Evolutionary conservation across 2,329 filamentous ascomycete species (phyloP).

Genomic region (Penicillium psychrosexuale): DNA sequence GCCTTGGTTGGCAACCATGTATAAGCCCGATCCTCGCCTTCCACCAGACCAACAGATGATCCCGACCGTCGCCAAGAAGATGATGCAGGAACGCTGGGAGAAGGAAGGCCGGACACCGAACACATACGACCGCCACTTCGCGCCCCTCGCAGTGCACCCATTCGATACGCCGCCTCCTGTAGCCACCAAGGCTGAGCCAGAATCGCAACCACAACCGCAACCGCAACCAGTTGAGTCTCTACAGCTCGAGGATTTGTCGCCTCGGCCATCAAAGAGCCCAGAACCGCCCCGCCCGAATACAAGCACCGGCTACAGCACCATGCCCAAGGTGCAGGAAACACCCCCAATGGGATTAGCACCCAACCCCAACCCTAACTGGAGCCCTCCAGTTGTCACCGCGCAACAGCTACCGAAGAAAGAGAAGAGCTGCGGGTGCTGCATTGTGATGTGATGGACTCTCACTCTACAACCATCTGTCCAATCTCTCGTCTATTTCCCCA

Average conservation of each 20-base stretch:
- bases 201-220: neutral
- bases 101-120: conserved; percentile 82
- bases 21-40: conserved; percentile 89
- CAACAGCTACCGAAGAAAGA: conserved; percentile 51
- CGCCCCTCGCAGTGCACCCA: conserved; percentile 61
- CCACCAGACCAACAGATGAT: conserved; percentile 94
- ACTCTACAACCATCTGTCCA: conserved; percentile 12
- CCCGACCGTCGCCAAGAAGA: conserved; percentile 83
- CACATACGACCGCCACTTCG: conserved; percentile 83
- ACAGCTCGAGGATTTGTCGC: conserved; percentile 12
- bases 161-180: conserved; percentile 31
- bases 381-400: conserved; percentile 49
- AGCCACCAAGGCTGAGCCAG: conserved; percentile 12
- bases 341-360: conserved; percentile 35
- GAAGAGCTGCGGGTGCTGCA: conserved; percentile 65
- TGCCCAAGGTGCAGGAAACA: conserved; percentile 46
- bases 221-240: conserved; percentile 5
- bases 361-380: conserved; percentile 41
- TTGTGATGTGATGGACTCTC: conserved; percentile 62
- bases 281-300: conserved; percentile 39
- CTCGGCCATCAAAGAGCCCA: conserved; percentile 32
- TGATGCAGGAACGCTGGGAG: conserved; percentile 95
- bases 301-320: conserved; percentile 50
- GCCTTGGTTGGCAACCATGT: conserved; percentile 91
- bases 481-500: conserved; percentile 10